phyloP scores from a whole-genome alignment of 2,329 filamentous ascomycete species.

The Proliferodiscus dingleyae region DNA sequence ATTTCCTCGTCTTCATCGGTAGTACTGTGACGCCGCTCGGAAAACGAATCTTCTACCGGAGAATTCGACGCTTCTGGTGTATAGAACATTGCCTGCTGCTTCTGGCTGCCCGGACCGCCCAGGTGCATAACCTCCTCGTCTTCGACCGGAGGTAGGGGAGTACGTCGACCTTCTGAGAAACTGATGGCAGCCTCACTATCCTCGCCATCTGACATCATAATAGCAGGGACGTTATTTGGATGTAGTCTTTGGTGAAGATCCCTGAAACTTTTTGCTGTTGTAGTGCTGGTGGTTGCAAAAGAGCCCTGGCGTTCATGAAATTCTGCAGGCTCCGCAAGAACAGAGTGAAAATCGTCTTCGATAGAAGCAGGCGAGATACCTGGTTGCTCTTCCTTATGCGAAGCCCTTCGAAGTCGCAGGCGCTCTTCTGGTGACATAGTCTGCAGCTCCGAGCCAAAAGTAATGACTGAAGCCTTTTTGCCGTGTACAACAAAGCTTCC shows the following conservation, averaged over 20 bases:
- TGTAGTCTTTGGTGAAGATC: slow-evolving; percentile 58
- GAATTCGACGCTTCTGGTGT: slow-evolving; percentile 27
- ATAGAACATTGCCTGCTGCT: slow-evolving; percentile 26
- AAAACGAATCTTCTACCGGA: slow-evolving; percentile 4
- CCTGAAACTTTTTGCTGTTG: slow-evolving; percentile 60
- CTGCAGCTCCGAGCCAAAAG: slow-evolving; percentile 90
- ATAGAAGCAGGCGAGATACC: slow-evolving; percentile 17
- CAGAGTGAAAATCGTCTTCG: slow-evolving; percentile 48
- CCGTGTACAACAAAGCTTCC: slow-evolving; percentile 95
- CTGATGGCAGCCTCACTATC: slow-evolving; percentile 57
- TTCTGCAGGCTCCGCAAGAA: slow-evolving; percentile 41
- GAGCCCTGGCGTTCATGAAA: slow-evolving; percentile 51
- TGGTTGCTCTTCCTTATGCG: slow-evolving; percentile 37
- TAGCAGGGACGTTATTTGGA: slow-evolving; percentile 37
- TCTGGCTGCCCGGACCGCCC: slow-evolving; percentile 14
- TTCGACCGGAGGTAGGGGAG: slow-evolving; percentile 49
- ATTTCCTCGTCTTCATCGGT: not conserved
- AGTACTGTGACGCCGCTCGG: too few species aligned
- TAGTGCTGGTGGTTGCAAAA: slow-evolving; percentile 59
- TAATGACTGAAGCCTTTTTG: slow-evolving; percentile 95
- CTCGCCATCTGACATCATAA: slow-evolving; percentile 38
- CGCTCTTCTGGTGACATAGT: slow-evolving; percentile 70
- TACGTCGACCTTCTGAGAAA: slow-evolving; percentile 53
- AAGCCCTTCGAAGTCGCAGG: slow-evolving; percentile 56
- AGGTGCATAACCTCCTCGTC: slow-evolving; percentile 24